phyloP scores from a whole-genome alignment of 371 early-diverging fungal species.

The Rhizopus microsporus region DNA sequence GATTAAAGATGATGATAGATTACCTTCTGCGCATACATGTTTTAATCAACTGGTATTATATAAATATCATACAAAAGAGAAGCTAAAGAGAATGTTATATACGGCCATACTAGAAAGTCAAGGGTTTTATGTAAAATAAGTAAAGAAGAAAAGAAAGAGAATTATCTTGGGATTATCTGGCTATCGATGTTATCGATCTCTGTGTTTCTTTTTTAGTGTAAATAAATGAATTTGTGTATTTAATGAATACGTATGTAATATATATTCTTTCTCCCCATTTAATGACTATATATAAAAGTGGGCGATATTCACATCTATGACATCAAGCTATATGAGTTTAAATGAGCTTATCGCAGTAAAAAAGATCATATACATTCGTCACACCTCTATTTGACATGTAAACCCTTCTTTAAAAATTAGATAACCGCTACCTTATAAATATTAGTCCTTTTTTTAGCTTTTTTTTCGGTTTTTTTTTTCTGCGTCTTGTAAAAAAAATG shows the following conservation, averaged over 20 bases:
- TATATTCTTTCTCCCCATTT: no score
- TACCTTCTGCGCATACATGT: constrained; percentile 96
- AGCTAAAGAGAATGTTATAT: constrained; percentile 77
- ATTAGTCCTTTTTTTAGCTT: background rate
- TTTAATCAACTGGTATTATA: constrained; percentile 94
- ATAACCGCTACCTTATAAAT: constrained; percentile 5
- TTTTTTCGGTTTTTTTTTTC: background rate
- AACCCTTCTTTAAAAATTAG: background rate
- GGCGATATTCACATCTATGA: no score
- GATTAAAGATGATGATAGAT: constrained; percentile 35
- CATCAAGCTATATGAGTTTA: background rate
- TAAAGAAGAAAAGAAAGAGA: background rate
- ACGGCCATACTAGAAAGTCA: constrained; percentile 88
- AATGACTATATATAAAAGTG: no score
- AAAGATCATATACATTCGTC: background rate
- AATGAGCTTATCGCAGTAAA: background rate
- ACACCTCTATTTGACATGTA: background rate
- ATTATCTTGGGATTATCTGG: background rate
- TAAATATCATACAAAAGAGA: constrained; percentile 74
- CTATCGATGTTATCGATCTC: constrained; percentile 7
- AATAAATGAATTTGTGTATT: constrained; percentile 1
- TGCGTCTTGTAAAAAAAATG: constrained; percentile 4
- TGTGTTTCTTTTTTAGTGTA: constrained; percentile 5
- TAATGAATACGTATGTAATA: no score
- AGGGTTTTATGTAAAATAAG: constrained; percentile 85